Evolutionary conservation across 495 filamentous ascomycete genomes (phyloP).

Genomic region (Daldinia childiae): DNA sequence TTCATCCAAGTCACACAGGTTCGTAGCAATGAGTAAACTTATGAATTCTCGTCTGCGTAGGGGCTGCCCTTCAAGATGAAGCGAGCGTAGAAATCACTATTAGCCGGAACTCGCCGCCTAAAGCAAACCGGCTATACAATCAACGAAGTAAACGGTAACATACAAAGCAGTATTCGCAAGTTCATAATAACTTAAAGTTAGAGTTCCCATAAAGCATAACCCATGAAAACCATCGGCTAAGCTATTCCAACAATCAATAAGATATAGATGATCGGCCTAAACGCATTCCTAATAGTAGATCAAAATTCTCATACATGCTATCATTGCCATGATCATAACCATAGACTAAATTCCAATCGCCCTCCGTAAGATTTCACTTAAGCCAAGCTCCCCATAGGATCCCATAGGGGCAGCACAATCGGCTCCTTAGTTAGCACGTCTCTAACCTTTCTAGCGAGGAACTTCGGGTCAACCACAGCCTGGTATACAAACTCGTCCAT

Average conservation of each 20-base stretch:
- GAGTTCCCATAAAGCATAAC: background rate
- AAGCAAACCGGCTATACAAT: background rate
- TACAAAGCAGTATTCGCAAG: background rate
- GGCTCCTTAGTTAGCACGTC: constrained; percentile 75
- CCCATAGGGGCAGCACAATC: constrained; percentile 79
- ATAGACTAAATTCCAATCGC: background rate
- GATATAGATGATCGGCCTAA: background rate
- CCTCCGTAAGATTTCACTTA: constrained; percentile 43
- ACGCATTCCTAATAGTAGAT: background rate
- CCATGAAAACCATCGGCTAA: background rate
- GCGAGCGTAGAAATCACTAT: background rate
- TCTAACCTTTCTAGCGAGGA: constrained; percentile 70
- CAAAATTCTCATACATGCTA: constrained; percentile 3
- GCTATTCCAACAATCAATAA: background rate
- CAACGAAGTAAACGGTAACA: background rate
- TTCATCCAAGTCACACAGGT: background rate
- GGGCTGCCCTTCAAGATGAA: background rate
- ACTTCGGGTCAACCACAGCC: constrained; percentile 80
- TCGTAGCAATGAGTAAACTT: background rate
- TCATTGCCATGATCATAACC: constrained; percentile 4
- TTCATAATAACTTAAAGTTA: background rate
- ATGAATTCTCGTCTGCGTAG: background rate
- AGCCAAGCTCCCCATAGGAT: constrained; percentile 87
- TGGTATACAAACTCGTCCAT: constrained; percentile 91
- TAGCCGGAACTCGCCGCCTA: background rate